Evolutionary conservation across 805 yeast species (phyloP).

Genomic region (Nadsonia fulvescens): DNA sequence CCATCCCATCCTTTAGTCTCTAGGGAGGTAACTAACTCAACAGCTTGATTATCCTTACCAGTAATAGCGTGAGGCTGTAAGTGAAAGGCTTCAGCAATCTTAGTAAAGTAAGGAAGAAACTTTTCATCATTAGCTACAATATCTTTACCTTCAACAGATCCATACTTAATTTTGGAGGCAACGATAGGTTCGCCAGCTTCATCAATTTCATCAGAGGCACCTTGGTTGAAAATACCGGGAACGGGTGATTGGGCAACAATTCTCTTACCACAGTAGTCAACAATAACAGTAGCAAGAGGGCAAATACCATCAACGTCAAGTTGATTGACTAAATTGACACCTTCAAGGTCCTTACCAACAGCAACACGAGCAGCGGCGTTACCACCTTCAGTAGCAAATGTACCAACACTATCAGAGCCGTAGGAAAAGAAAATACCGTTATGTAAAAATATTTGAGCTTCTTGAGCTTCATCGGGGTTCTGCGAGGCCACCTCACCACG

Average conservation of each 20-base stretch:
- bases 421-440: conserved; percentile 78
- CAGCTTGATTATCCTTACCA: conserved; percentile 30
- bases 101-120: conserved; percentile 37
- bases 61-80: conserved; percentile 54
- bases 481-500: conserved; percentile 59
- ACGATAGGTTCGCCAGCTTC: no score
- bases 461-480: conserved; percentile 55
- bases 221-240: conserved; percentile 60
- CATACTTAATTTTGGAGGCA: conserved; percentile 47
- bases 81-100: conserved; percentile 60
- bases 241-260: conserved; percentile 87
- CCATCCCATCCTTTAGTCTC: conserved; percentile 80
- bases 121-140: conserved; percentile 30
- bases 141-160: conserved; percentile 44
- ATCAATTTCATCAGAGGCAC: conserved; percentile 20
- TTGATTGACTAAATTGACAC: conserved; percentile 50
- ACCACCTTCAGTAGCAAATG: conserved; percentile 53
- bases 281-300: conserved; percentile 64
- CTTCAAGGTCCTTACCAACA: conserved; percentile 57
- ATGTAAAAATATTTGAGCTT: conserved; percentile 50
- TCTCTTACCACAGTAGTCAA: conserved; percentile 81
- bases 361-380: conserved; percentile 74
- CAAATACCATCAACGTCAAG: conserved; percentile 45
- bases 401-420: conserved; percentile 53
- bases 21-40: conserved; percentile 29